phyloP scores from a whole-genome alignment of 495 filamentous ascomycete genomes.

The Penicillium paradoxum region DNA sequence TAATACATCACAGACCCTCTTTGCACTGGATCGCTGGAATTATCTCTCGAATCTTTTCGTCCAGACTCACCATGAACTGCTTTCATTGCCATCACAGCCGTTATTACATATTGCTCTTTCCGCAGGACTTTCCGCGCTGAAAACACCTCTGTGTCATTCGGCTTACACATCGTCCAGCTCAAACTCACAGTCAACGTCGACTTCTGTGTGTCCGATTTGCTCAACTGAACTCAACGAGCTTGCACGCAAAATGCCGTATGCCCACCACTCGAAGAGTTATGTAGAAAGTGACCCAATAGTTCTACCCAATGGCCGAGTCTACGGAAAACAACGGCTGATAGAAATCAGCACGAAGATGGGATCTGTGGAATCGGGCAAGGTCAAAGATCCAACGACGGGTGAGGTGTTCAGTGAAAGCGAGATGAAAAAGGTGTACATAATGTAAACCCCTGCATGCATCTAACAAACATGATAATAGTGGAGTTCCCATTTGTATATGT shows the following conservation, averaged over 20 bases:
- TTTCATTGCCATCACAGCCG: slow-evolving; percentile 76
- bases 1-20: slow-evolving; percentile 54
- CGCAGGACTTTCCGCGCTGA: slow-evolving; percentile 88
- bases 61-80: slow-evolving; percentile 77
- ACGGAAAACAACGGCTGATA: slow-evolving; percentile 68
- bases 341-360: slow-evolving; percentile 67
- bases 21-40: slow-evolving; percentile 65
- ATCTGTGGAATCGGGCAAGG: slow-evolving; percentile 46
- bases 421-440: slow-evolving; percentile 88
- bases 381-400: slow-evolving; percentile 80
- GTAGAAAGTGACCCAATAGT: slow-evolving; percentile 83
- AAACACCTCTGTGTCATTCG: slow-evolving; percentile 91
- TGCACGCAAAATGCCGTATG: slow-evolving; percentile 83
- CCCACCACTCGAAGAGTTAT: slow-evolving; percentile 87
- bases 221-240: slow-evolving; percentile 90
- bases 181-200: slow-evolving; percentile 54
- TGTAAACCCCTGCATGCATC: slow-evolving; percentile 36
- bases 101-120: slow-evolving; percentile 89
- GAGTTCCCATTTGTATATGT: not conserved
- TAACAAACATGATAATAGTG: not conserved
- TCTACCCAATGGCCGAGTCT: slow-evolving; percentile 81
- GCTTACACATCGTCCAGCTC: slow-evolving; percentile 52
- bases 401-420: slow-evolving; percentile 55
- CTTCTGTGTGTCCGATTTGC: slow-evolving; percentile 87
- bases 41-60: slow-evolving; percentile 78